phyloP scores from a whole-genome alignment of 495 filamentous ascomycete genomes.

The Xylaria acuta region DNA sequence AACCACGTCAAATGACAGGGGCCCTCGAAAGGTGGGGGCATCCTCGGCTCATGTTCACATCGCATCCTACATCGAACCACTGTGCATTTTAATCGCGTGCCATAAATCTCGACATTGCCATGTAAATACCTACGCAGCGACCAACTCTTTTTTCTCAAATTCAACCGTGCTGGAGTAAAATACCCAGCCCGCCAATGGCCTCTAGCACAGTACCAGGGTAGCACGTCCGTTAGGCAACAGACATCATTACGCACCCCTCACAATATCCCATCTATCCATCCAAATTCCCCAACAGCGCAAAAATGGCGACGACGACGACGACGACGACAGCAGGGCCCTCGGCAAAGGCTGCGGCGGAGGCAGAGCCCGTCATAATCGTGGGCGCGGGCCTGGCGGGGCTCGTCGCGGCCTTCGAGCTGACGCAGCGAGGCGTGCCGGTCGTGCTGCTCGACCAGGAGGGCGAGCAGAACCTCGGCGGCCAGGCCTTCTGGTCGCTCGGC shows the following conservation, averaged over 20 bases:
- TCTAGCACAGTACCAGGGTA: background rate
- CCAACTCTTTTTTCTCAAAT: background rate
- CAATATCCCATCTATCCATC: background rate
- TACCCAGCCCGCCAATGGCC: background rate
- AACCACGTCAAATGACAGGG: background rate
- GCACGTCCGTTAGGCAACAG: background rate
- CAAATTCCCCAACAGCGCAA: background rate
- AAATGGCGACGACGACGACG: background rate
- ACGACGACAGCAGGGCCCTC: background rate
- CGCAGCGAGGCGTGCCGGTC: constrained; percentile 44
- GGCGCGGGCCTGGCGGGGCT: constrained; percentile 59
- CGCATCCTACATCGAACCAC: constrained; percentile 4
- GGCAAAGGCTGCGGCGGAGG: background rate
- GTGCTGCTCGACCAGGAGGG: constrained; percentile 59
- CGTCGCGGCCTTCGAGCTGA: constrained; percentile 59
- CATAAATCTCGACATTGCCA: background rate
- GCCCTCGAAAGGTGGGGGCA: background rate
- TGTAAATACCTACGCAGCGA: background rate
- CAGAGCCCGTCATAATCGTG: constrained; percentile 55
- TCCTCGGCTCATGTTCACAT: constrained; percentile 1
- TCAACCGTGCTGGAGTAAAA: background rate
- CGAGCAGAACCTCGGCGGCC: constrained; percentile 53
- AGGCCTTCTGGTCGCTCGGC: constrained; percentile 63
- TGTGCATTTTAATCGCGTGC: background rate
- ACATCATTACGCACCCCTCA: background rate